Base-by-base conservation (phyloP, 306 rosid genomes). In the Quercus rubra region DNA sequence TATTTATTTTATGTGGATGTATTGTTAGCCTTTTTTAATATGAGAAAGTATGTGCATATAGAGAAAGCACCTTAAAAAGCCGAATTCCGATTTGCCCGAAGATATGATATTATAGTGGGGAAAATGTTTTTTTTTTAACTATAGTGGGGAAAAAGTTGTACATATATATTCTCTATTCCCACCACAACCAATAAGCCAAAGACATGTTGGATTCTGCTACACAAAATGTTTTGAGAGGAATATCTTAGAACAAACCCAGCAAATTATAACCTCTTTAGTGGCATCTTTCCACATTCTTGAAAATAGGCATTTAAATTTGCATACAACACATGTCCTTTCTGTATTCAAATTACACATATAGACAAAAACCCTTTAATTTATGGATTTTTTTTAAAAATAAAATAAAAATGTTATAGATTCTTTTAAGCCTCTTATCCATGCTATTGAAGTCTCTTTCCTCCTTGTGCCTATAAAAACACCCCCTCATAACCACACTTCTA, bases 1-100 rank as follows among this genome's bases (percentile, higher is more conserved):
- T 38, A 38, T 38, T 41, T 41, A 41, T 41, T 41, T 41, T 41
- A 41, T 41, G 46, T 41, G 46, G 12, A 41, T 41, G 12, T 41
- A 41, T 41, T 41, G 12, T 41, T 41, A 41, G 46, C 46, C 46
- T 41, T 41, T 41, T 41, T 41, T 41, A 41, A 41, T 7, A 41
- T 41, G 75, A 79, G 56, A 80, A 80, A 77, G 83, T 79, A 78
- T 74, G 82, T 84, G 86, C 85, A 77, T 82, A 85, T 75, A 86
- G 72, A 63, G 77, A 72, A 72, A 49, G 89, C 89, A 85, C 90
- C 83, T 77, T 27, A 78, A 93, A 93, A 89, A 85, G 92, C 58
- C 62, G 89, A 88, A 90, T 88, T 89, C 92, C 85, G 75, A 89
- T 89, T 88, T 84, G 88, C 61, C 46, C 66, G 81, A 82, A 86